Percentiles rank a stretch among this genome's conserved stretches.
phyloP scores from a whole-genome alignment of 192 early-diverging fungal genomes.

The Backusella mclennaniae region DNA sequence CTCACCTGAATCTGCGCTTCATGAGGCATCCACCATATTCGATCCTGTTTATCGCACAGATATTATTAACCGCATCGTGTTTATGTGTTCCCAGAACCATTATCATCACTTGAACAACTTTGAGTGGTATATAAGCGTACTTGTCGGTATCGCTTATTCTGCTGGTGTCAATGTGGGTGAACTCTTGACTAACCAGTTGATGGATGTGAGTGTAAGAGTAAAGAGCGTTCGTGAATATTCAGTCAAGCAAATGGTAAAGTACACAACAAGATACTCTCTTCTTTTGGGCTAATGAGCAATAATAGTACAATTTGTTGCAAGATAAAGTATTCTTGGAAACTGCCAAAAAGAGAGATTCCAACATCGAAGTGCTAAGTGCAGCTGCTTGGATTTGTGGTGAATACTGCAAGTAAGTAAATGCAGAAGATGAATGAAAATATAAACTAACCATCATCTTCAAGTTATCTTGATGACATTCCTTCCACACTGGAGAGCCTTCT shows the following conservation, averaged over 20 bases:
- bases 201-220: slow-evolving; percentile 91
- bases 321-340: slow-evolving; percentile 64
- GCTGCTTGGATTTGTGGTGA: slow-evolving; percentile 94
- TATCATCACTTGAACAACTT: slow-evolving; percentile 87
- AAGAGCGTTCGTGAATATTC: slow-evolving; percentile 77
- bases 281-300: background rate
- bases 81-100: slow-evolving; percentile 80
- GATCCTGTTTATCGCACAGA: slow-evolving; percentile 74
- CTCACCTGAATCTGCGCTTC: slow-evolving; percentile 19
- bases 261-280: background rate
- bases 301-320: slow-evolving; percentile 65
- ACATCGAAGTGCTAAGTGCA: slow-evolving; percentile 73
- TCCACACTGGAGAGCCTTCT: slow-evolving; percentile 44
- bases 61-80: slow-evolving; percentile 80
- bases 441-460: slow-evolving; percentile 12
- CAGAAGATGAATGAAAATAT: slow-evolving; percentile 12
- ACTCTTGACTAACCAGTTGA: slow-evolving; percentile 68
- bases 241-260: slow-evolving; percentile 68
- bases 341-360: slow-evolving; percentile 55
- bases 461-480: slow-evolving; percentile 34
- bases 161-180: slow-evolving; percentile 75
- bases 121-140: slow-evolving; percentile 91
- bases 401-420: slow-evolving; percentile 62
- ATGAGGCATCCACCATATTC: slow-evolving; percentile 40
- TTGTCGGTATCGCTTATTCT: slow-evolving; percentile 76